phyloP scores from a whole-genome alignment of 345 rosid genomes.

The Draba incana region DNA sequence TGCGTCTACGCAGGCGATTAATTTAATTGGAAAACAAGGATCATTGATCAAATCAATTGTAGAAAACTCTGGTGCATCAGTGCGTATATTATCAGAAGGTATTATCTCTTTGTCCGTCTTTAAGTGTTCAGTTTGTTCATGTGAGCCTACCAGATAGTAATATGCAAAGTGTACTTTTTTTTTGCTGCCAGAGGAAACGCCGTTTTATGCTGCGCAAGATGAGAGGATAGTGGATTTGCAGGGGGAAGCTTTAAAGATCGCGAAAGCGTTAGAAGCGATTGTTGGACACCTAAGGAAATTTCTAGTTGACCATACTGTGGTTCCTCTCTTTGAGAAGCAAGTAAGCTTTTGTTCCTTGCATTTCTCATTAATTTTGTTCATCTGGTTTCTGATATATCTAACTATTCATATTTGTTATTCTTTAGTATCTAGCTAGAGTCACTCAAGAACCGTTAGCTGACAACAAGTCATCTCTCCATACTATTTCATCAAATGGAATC shows the following conservation, averaged over 20 bases:
- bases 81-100: conserved; percentile 81
- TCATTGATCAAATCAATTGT: conserved; percentile 81
- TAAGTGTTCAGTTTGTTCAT: neutral
- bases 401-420: neutral
- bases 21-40: conserved; percentile 92
- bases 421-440: conserved; percentile 52
- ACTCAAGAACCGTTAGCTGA: conserved; percentile 60
- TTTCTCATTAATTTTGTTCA: neutral
- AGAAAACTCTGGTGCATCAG: conserved; percentile 74
- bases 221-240: conserved; percentile 76
- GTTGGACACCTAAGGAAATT: conserved; percentile 79
- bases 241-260: conserved; percentile 71
- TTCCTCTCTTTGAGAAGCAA: conserved; percentile 76
- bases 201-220: conserved; percentile 59
- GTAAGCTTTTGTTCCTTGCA: conserved; percentile 48
- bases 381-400: conserved; percentile 3
- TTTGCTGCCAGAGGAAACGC: conserved; percentile 60
- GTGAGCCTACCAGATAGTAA: conserved; percentile 7
- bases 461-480: conserved; percentile 46
- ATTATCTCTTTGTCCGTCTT: neutral
- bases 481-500: conserved; percentile 40
- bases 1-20: conserved; percentile 84
- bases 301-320: conserved; percentile 75
- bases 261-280: conserved; percentile 68
- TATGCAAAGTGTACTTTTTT: neutral